Conservation (phyloP, 2,329 filamentous ascomycete species). For the Ophiocordyceps camponoti-saundersi region DNA sequence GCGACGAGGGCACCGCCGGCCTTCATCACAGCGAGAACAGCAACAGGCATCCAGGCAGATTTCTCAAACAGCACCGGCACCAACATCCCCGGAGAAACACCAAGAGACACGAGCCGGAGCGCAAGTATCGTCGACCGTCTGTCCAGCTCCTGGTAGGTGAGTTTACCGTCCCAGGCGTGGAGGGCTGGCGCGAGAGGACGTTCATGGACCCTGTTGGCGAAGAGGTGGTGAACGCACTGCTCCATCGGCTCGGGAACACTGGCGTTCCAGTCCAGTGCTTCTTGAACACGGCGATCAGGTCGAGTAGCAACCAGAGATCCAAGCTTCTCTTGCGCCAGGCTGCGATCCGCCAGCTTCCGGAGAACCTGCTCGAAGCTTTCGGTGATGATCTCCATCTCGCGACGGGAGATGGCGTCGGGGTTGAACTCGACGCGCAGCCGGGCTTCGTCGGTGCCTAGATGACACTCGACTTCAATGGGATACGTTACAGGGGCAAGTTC, state of each 20-base stretch:
- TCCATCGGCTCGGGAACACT: constrained; percentile 2
- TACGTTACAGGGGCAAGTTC: neutral
- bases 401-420: neutral
- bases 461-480: neutral
- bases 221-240: constrained; percentile 7
- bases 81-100: constrained; percentile 7
- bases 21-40: constrained; percentile 16
- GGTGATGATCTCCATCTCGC: neutral
- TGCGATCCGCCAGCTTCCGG: neutral
- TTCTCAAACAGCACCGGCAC: constrained; percentile 19
- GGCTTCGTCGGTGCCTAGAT: neutral
- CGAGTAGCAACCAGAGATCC: neutral
- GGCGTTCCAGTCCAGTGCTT: constrained; percentile 4
- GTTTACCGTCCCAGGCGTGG: constrained; percentile 10
- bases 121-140: constrained; percentile 2
- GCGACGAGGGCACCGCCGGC: constrained; percentile 10
- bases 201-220: constrained; percentile 2
- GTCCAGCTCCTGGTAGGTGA: constrained; percentile 9
- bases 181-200: constrained; percentile 6
- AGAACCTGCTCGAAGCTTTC: neutral
- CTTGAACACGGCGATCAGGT: neutral
- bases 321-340: neutral
- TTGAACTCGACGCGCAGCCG: neutral
- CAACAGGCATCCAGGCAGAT: constrained; percentile 13
- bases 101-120: constrained; percentile 1